Evolutionary conservation across 2,329 filamentous ascomycete genomes (phyloP), one percentile per base, ranked within the genome.

Genomic region (Sclerotinia spermophila): DNA sequence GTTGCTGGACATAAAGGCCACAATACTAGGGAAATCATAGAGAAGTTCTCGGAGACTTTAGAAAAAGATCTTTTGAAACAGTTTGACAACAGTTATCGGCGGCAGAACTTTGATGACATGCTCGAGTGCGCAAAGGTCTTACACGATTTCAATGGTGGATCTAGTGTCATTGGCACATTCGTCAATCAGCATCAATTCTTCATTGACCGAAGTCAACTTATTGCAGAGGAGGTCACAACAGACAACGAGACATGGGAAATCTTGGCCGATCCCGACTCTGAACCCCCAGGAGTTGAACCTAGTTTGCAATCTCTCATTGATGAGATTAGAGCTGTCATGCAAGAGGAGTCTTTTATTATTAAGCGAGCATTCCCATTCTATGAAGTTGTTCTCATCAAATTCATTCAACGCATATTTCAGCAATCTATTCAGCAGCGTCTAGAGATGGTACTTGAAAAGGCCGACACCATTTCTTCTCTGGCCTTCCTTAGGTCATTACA

Each of bases 161-260:
- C 93, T 71, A 98, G 94, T 79, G 96, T 98, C 72, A 97, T 97
- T 81, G 95, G 93, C 21, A 86, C 95, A 17, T 99, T 98, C 80
- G 95, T 99, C 78, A 99, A 99, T 79, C 96, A 99, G 80, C 96
- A 99, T 82, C 94, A 97, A 78, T 99, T 99, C 85, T 99, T 99
- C 82, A 97, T 99, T 78, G 96, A 98, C 79, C 87, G 94, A 38
- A 96, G 94, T 75, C 95, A 98, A 80, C 84, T 99, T 71, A 90
- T 97, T 65, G 86, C 88, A 19, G 92, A 96, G 76, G 86, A 83
- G n/a, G 85, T 87, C 64, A 86, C 75, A 17, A 78, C 78, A 33
- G 79, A 80, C 71, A 79, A 86, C 71, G 88, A 93, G 73, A 90
- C 89, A 2, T 97, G 95, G 94, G 95, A 98, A 71, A 90, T 91